phyloP scores from a whole-genome alignment of 2,329 filamentous ascomycete genomes.

The Fusarium lateritium region DNA sequence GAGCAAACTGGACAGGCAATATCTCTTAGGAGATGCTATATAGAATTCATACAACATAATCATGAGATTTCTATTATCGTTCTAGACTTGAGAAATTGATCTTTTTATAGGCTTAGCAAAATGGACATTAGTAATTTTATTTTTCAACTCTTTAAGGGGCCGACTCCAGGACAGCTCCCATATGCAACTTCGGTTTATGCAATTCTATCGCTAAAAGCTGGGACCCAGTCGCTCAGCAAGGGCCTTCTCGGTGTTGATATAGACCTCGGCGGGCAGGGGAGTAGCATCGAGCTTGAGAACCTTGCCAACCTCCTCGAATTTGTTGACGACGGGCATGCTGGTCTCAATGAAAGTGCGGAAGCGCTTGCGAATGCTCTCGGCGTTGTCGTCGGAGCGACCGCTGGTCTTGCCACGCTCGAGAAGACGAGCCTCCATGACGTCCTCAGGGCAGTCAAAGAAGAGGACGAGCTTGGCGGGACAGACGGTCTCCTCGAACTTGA shows the following conservation, averaged over 20 bases:
- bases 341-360: constrained; percentile 96
- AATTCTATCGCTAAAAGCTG: constrained; percentile 44
- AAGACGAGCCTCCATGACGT: constrained; percentile 86
- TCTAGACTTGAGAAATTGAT: neutral
- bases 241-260: constrained; percentile 65
- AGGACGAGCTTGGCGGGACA: constrained; percentile 88
- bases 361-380: constrained; percentile 94
- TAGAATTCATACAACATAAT: neutral
- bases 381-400: constrained; percentile 93
- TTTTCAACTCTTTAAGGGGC: constrained; percentile 26
- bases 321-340: constrained; percentile 96
- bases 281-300: constrained; percentile 87
- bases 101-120: constrained; percentile 32
- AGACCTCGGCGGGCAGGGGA: constrained; percentile 74
- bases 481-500: constrained; percentile 92
- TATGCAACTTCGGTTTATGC: constrained; percentile 22
- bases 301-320: constrained; percentile 81
- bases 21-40: neutral
- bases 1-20: neutral
- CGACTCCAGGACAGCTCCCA: constrained; percentile 30
- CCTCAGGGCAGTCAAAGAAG: constrained; percentile 95
- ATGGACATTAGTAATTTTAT: constrained; percentile 28
- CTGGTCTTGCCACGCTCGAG: constrained; percentile 93
- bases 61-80: constrained; percentile 26
- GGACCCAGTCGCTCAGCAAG: constrained; percentile 65